phyloP scores from a whole-genome alignment of 2,329 filamentous ascomycete species.

The Fonsecaea erecta region DNA sequence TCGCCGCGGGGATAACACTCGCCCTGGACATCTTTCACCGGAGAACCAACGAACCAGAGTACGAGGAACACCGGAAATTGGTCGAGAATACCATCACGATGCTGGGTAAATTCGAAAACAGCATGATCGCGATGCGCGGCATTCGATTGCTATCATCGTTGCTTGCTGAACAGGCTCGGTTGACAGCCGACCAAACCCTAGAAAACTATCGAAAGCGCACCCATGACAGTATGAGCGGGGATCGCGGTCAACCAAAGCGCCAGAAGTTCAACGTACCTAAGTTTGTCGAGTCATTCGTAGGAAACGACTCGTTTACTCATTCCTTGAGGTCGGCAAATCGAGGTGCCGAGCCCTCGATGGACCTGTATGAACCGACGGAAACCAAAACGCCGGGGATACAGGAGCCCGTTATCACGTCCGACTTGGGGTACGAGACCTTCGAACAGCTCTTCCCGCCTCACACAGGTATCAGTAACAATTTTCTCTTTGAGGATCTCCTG shows the following conservation, averaged over 20 bases:
- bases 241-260: constrained; percentile 26
- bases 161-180: constrained; percentile 35
- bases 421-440: constrained; percentile 32
- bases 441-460: constrained; percentile 35
- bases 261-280: constrained; percentile 38
- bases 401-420: constrained; percentile 24
- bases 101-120: constrained; percentile 36
- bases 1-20: constrained; percentile 48
- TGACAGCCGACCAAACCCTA: constrained; percentile 34
- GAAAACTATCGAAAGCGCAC: constrained; percentile 35
- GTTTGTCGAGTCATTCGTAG: constrained; percentile 36
- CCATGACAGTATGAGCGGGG: constrained; percentile 22
- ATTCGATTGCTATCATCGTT: constrained; percentile 35
- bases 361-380: constrained; percentile 27
- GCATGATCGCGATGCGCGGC: constrained; percentile 37
- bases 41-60: constrained; percentile 31
- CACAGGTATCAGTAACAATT: constrained; percentile 35
- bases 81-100: constrained; percentile 35
- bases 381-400: constrained; percentile 18
- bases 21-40: constrained; percentile 48
- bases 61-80: constrained; percentile 34
- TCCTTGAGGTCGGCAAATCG: constrained; percentile 25
- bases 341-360: constrained; percentile 23
- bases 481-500: constrained; percentile 36
- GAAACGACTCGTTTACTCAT: constrained; percentile 33